Conservation (phyloP, 257 asterid species). For the Solanum paucissectum region DNA sequence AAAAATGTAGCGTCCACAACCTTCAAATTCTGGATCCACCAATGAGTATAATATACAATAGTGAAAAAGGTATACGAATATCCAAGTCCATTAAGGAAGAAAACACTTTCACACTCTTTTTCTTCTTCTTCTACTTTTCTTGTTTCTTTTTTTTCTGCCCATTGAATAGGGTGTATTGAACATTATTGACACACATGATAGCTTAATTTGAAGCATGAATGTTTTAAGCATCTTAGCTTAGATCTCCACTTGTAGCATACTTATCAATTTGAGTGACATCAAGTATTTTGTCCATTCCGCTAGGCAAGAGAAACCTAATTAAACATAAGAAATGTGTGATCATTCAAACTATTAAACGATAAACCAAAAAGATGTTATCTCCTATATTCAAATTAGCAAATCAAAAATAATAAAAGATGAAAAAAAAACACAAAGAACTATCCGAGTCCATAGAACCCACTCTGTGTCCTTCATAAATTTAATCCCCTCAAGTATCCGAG, state of each 20-base stretch:
- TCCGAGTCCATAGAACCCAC: not conserved
- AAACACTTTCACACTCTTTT: not conserved
- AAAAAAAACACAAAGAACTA: not conserved
- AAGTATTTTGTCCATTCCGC: conserved; percentile 47
- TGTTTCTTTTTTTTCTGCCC: not conserved
- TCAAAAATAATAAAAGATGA: not conserved
- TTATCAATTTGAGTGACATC: conserved; percentile 56
- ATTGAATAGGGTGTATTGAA: not conserved
- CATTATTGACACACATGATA: not conserved
- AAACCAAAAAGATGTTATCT: not conserved
- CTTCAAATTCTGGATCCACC: not conserved
- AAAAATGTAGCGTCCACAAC: not conserved
- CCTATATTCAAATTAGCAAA: no score
- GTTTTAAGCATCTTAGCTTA: not conserved
- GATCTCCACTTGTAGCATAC: conserved; percentile 29
- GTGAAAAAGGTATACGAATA: not conserved
- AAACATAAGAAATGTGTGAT: not conserved
- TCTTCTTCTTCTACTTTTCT: not conserved
- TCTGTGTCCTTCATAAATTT: not conserved
- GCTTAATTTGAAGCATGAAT: not conserved
- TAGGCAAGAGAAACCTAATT: conserved; percentile 49
- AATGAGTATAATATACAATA: not conserved
- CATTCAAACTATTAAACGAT: not conserved
- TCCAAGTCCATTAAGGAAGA: not conserved
- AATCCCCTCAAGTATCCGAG: not conserved